A percentile compares a stretch with the other conserved stretches of the same genome.
Conservation (phyloP, 441 rosid genomes). For the Croton setiger region DNA sequence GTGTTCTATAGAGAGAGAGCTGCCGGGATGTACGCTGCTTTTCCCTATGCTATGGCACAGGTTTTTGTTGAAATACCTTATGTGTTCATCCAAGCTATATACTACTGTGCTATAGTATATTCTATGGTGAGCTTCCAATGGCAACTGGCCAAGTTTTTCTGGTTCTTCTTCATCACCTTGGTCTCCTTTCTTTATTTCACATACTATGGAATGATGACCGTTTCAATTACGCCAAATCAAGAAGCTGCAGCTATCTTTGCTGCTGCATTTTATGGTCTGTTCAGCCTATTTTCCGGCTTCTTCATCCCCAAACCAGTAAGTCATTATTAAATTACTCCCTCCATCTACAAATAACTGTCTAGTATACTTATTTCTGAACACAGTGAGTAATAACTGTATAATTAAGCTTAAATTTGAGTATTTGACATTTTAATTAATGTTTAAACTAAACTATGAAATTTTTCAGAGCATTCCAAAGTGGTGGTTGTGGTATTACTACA, state of each 20-base stretch:
- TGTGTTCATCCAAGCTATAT: slow-evolving; percentile 50
- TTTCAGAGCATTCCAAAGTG: slow-evolving; percentile 45
- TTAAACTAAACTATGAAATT: neutral
- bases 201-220: slow-evolving; percentile 82
- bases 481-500: slow-evolving; percentile 69
- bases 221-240: slow-evolving; percentile 63
- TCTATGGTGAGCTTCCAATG: slow-evolving; percentile 69
- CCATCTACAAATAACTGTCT: no score
- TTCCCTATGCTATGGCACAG: slow-evolving; percentile 84
- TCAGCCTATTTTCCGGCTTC: slow-evolving; percentile 72
- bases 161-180: slow-evolving; percentile 70
- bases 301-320: slow-evolving; percentile 73
- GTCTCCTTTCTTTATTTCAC: slow-evolving; percentile 81
- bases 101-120: slow-evolving; percentile 53
- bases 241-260: slow-evolving; percentile 72
- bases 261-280: slow-evolving; percentile 55
- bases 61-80: slow-evolving; percentile 65
- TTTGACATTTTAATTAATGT: no score
- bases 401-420: no score
- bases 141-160: slow-evolving; percentile 54
- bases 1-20: slow-evolving; percentile 26
- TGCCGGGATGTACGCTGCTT: slow-evolving; percentile 62
- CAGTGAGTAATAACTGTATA: no score
- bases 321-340: neutral
- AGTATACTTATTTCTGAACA: no score